Evolutionary conservation across 768 basidiomycete genomes (phyloP).

Genomic region (Tubosaeta sp.): DNA sequence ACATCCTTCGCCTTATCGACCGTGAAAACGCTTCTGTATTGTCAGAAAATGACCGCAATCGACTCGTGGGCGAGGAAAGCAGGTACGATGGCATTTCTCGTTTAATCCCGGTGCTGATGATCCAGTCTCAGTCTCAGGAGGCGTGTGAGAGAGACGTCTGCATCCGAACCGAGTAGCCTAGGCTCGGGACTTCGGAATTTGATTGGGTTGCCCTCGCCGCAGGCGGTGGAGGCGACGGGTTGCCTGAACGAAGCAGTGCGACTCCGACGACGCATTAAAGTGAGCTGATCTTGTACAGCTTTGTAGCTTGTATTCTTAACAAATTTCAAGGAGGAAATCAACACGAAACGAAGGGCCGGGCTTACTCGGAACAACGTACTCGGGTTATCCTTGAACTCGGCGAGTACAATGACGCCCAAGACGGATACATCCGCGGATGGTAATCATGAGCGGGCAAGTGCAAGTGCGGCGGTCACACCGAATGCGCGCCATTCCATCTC

Average conservation of each 20-base stretch:
- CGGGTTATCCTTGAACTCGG: neutral
- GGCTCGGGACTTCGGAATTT: neutral
- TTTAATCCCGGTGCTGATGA: neutral
- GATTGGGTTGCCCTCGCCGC: conserved; percentile 1
- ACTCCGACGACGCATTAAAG: conserved; percentile 6
- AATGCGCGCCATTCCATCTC: neutral
- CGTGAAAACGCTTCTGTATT: conserved; percentile 1
- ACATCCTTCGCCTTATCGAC: neutral
- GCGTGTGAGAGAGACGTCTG: neutral
- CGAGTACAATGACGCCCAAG: neutral
- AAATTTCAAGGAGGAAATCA: conserved; percentile 3
- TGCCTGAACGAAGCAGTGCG: conserved; percentile 1
- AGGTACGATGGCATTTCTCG: neutral
- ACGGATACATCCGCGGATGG: neutral
- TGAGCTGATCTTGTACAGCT: neutral
- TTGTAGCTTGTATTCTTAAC: neutral
- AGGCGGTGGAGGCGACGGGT: neutral
- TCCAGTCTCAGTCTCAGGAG: conserved; percentile 1
- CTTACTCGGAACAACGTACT: neutral
- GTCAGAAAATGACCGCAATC: neutral
- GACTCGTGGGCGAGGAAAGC: conserved; percentile 1
- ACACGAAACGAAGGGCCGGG: neutral
- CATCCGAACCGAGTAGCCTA: neutral
- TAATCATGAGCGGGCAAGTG: neutral
- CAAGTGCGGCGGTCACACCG: neutral